Conservation (phyloP, 805 yeast genomes). For the Yarrowia divulgata region DNA sequence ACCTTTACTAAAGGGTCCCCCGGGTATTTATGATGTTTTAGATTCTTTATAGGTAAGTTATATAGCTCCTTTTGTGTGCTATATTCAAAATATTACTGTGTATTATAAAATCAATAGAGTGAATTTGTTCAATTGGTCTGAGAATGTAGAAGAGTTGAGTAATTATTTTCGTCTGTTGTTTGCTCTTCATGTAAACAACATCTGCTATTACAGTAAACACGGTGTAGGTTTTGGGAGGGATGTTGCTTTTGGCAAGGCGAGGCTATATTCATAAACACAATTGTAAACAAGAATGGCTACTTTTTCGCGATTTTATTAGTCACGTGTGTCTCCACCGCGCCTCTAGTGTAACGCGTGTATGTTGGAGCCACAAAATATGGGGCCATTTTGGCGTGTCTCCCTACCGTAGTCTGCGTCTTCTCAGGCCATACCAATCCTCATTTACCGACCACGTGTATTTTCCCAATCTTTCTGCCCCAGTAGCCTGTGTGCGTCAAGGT, state of each 20-base stretch:
- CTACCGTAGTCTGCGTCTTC: background rate
- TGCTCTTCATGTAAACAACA: background rate
- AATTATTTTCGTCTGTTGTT: background rate
- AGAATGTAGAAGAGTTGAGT: background rate
- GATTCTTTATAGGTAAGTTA: slow-evolving; percentile 39
- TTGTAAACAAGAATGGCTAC: slow-evolving; percentile 5
- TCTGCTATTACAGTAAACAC: slow-evolving; percentile 18
- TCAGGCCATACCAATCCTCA: background rate
- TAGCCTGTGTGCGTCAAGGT: slow-evolving; percentile 3
- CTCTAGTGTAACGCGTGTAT: background rate
- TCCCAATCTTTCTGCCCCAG: background rate
- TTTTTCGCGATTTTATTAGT: background rate
- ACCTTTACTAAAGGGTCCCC: slow-evolving; percentile 59
- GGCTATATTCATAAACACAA: slow-evolving; percentile 7
- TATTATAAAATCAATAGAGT: slow-evolving; percentile 15
- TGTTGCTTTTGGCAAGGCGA: slow-evolving; percentile 18
- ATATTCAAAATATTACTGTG: slow-evolving; percentile 31
- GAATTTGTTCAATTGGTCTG: slow-evolving; percentile 2
- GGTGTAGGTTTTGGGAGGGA: background rate
- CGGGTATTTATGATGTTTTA: slow-evolving; percentile 38
- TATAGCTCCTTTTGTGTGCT: slow-evolving; percentile 12
- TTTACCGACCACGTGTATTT: slow-evolving; percentile 4
- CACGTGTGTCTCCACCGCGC: background rate
- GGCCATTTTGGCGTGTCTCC: slow-evolving; percentile 1
- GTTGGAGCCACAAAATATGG: background rate